Percentiles rank a stretch among this genome's conserved stretches.
phyloP scores from a whole-genome alignment of 1,284 basidiomycete genomes.

The Papiliotrema flavescens region DNA sequence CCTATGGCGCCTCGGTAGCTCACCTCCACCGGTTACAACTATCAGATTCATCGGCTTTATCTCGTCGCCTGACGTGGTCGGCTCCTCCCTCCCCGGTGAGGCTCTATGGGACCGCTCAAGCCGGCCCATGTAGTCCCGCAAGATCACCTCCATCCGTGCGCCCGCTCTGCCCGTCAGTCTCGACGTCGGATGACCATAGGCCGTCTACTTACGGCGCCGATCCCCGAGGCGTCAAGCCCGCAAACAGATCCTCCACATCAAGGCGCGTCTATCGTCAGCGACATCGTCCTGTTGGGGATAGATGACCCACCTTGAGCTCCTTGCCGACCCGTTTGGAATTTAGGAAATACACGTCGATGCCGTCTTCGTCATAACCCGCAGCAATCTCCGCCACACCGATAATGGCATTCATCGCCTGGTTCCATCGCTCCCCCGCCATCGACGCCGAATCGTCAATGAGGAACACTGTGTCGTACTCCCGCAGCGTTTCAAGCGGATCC shows the following conservation, averaged over 20 bases:
- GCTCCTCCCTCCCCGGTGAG: slow-evolving; percentile 8
- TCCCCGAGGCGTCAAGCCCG: slow-evolving; percentile 37
- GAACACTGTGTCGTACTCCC: slow-evolving; percentile 46
- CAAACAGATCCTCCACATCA: slow-evolving; percentile 47
- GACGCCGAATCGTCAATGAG: slow-evolving; percentile 42
- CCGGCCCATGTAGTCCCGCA: slow-evolving; percentile 42
- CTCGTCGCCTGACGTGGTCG: slow-evolving; percentile 6
- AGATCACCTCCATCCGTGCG: slow-evolving; percentile 33
- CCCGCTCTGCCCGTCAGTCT: slow-evolving; percentile 27
- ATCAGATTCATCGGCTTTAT: slow-evolving; percentile 45
- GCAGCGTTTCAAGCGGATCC: slow-evolving; percentile 39
- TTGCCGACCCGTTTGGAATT: slow-evolving; percentile 45
- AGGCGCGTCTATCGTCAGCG: slow-evolving; percentile 13
- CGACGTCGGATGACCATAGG: not conserved
- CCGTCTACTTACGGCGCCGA: slow-evolving; percentile 36
- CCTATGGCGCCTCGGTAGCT: slow-evolving; percentile 11
- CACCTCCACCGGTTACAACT: slow-evolving; percentile 42
- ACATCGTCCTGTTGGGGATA: not conserved
- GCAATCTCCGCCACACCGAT: slow-evolving; percentile 41
- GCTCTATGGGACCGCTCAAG: slow-evolving; percentile 26
- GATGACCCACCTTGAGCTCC: slow-evolving; percentile 26
- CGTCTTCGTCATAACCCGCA: slow-evolving; percentile 39
- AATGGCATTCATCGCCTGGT: slow-evolving; percentile 34
- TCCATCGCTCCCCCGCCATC: slow-evolving; percentile 44
- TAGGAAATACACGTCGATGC: slow-evolving; percentile 46